Evolutionary conservation across 2,329 filamentous ascomycete species (phyloP).

Genomic region (Gremmenia infestans): DNA sequence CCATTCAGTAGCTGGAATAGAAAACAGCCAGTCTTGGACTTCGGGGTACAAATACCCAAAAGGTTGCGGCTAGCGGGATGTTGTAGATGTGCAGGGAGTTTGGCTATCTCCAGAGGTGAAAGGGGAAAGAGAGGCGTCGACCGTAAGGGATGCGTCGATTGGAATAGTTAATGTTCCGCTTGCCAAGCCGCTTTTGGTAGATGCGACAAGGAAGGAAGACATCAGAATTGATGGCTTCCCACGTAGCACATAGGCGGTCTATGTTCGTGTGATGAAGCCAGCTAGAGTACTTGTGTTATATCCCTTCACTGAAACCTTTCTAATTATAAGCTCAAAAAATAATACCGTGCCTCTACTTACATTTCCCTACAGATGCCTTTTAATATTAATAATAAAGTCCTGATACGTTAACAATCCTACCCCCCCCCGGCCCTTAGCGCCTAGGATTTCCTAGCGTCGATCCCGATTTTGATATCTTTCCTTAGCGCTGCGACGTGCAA

Average conservation of each 20-base stretch:
- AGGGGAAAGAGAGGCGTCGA: conserved; percentile 14
- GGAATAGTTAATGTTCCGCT: conserved; percentile 32
- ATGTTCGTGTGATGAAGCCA: conserved; percentile 53
- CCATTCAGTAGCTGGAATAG: conserved; percentile 38
- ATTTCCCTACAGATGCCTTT: too few species aligned
- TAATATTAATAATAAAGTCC: too few species aligned
- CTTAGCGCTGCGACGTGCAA: too few species aligned
- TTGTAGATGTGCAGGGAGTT: conserved; percentile 18
- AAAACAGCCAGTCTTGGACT: conserved; percentile 41
- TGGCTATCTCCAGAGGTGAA: conserved; percentile 28
- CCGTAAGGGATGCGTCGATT: not conserved
- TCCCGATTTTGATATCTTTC: too few species aligned
- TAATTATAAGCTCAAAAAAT: too few species aligned
- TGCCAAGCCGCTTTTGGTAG: conserved; percentile 16
- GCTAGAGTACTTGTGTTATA: conserved; percentile 23
- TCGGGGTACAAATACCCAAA: conserved; percentile 28
- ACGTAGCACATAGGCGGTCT: conserved; percentile 53
- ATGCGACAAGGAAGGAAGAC: conserved; percentile 30
- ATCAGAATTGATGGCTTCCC: conserved; percentile 39
- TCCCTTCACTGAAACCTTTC: too few species aligned
- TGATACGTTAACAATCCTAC: too few species aligned
- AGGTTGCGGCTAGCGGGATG: conserved; percentile 11
- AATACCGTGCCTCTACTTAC: too few species aligned
- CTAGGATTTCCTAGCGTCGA: too few species aligned
- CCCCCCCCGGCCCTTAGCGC: too few species aligned